Conservation (phyloP, 2,329 filamentous ascomycete species). For the Fusarium sp. region DNA sequence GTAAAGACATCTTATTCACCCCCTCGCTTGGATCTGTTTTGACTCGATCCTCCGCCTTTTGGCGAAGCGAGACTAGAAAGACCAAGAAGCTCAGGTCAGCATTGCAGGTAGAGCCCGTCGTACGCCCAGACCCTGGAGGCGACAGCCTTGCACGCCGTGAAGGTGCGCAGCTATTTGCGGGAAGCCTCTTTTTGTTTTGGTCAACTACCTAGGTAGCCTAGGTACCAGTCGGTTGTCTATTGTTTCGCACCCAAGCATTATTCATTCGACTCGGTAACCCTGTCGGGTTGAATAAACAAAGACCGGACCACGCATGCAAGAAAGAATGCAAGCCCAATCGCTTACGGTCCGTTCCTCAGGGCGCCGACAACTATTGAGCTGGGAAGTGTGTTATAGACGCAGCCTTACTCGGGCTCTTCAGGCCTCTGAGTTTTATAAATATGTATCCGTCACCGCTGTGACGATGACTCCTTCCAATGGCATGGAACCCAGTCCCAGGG, state of each 20-base stretch:
- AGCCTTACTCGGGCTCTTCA: conserved; percentile 5
- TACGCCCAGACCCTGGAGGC: conserved; percentile 18
- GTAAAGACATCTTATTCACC: no score
- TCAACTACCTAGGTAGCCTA: no score
- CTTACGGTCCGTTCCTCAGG: conserved; percentile 18
- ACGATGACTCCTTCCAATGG: no score
- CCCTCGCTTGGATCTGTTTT: conserved; percentile 1
- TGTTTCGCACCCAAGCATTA: no score
- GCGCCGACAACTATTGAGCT: conserved; percentile 2
- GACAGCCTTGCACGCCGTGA: conserved; percentile 32
- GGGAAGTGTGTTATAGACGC: conserved; percentile 6
- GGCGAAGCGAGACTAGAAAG: conserved; percentile 2
- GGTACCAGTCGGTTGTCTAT: no score
- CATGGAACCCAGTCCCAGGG: no score
- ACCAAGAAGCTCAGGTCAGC: conserved; percentile 1
- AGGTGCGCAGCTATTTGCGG: conserved; percentile 11
- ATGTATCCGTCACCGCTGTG: conserved; percentile 12
- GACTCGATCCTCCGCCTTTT: neutral
- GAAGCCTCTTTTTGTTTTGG: conserved; percentile 18
- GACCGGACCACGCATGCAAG: neutral
- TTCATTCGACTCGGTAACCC: no score
- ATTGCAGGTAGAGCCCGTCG: neutral
- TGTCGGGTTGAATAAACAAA: conserved; percentile 15
- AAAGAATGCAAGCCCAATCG: no score
- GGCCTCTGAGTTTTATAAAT: conserved; percentile 8